A percentile compares a stretch with the other conserved stretches of the same genome.
These are phyloP conservation scores for Xylaria sp. DNA, from an alignment of 2,329 filamentous ascomycete genomes.

Conservation along the genomic window DNA sequence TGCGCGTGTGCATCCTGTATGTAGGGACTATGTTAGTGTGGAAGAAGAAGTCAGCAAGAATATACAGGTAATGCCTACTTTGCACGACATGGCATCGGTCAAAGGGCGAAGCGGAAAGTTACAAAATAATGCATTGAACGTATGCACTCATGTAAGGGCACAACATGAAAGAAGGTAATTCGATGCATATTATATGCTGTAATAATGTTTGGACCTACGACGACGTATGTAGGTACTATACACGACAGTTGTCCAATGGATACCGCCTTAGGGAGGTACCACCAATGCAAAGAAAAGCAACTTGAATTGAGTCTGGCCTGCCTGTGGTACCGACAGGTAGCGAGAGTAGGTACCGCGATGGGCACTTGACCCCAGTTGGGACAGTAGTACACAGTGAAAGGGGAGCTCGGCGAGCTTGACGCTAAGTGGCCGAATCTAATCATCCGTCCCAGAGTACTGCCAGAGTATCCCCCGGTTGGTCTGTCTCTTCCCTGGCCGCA, in stretches of 20 bases:
- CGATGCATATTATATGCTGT: background rate
- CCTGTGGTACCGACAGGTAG: background rate
- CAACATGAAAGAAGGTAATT: background rate
- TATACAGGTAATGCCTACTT: background rate
- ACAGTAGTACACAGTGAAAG: conserved; percentile 22
- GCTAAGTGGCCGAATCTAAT: conserved; percentile 41
- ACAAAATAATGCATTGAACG: background rate
- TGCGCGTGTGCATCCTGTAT: background rate
- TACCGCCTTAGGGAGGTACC: background rate
- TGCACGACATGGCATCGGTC: background rate
- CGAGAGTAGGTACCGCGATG: conserved; percentile 6
- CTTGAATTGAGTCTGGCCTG: background rate
- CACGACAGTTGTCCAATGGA: too few relatives aligned
- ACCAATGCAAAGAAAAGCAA: background rate
- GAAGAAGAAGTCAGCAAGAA: background rate
- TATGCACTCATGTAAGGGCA: background rate
- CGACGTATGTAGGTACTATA: too few relatives aligned
- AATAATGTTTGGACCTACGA: too few relatives aligned
- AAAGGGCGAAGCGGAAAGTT: background rate
- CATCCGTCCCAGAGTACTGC: conserved; percentile 34
- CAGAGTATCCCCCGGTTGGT: conserved; percentile 31
- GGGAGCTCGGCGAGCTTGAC: conserved; percentile 25
- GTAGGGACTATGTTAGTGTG: background rate
- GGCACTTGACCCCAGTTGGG: conserved; percentile 14
- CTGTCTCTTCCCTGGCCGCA: conserved; percentile 33